A percentile compares a stretch with the other conserved stretches of the same genome.
These are phyloP conservation scores for Mytilinidion resinicola DNA, from an alignment of 495 filamentous ascomycete genomes.

Conservation along the genomic window DNA sequence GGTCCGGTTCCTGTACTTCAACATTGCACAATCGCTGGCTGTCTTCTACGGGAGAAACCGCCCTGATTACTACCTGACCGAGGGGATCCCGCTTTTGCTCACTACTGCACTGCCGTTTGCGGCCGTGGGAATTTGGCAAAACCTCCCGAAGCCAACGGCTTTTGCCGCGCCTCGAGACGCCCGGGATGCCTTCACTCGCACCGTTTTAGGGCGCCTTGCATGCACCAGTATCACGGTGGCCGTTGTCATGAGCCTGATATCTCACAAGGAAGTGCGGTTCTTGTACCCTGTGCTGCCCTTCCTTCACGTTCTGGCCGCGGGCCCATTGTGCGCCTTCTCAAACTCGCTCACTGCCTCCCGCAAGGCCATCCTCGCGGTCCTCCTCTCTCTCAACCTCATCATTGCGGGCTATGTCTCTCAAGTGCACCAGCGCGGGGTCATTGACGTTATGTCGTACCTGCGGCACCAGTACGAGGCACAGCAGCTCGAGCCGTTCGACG, in stretches of 20 bases:
- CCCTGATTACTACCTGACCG: conserved; percentile 86
- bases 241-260: conserved; percentile 62
- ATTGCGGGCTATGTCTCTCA: conserved; percentile 69
- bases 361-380: conserved; percentile 11
- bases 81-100: conserved; percentile 82
- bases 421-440: conserved; percentile 71
- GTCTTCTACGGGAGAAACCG: conserved; percentile 90
- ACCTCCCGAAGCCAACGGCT: conserved; percentile 26
- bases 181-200: conserved; percentile 5
- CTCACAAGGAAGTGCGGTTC: conserved; percentile 97
- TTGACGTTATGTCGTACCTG: conserved; percentile 67
- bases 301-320: conserved; percentile 72
- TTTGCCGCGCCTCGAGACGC: background rate
- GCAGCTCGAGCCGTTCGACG: conserved; percentile 47
- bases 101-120: conserved; percentile 77
- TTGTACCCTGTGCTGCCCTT: conserved; percentile 87
- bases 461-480: conserved; percentile 58
- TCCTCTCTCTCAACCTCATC: conserved; percentile 53
- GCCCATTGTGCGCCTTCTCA: conserved; percentile 61
- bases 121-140: conserved; percentile 56
- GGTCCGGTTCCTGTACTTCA: conserved; percentile 84
- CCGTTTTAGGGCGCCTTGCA: conserved; percentile 42
- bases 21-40: conserved; percentile 76
- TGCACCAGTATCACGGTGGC: conserved; percentile 55
- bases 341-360: conserved; percentile 16